Conservation (phyloP, 768 basidiomycete genomes). For the Tylopilus intermedius region DNA sequence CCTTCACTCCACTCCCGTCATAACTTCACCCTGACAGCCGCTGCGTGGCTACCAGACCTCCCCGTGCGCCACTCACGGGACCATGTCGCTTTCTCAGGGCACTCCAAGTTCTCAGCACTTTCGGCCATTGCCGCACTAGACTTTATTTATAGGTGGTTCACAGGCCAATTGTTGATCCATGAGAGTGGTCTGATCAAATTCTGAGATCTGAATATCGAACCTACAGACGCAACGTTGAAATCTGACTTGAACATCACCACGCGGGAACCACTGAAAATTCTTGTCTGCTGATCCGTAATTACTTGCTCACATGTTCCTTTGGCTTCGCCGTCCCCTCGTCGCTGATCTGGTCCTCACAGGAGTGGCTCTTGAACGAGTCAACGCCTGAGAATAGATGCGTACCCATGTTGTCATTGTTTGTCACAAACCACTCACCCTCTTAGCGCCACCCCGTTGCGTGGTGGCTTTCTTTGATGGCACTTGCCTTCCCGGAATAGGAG, state of each 20-base stretch:
- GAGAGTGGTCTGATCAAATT: not conserved
- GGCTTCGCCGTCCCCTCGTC: not conserved
- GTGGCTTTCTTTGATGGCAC: constrained; percentile 3
- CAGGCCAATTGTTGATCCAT: not conserved
- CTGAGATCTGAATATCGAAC: constrained; percentile 3
- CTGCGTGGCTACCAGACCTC: too few relatives aligned
- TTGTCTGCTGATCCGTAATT: not conserved
- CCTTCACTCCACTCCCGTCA: not conserved
- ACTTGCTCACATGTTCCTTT: not conserved
- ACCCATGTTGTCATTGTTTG: not conserved
- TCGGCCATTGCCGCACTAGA: not conserved
- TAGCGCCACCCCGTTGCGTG: constrained; percentile 1
- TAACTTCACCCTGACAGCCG: not conserved
- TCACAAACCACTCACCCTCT: constrained; percentile 7
- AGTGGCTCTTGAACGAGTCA: not conserved
- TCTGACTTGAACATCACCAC: not conserved
- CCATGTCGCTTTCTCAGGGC: too few relatives aligned
- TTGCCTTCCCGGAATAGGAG: constrained; percentile 7
- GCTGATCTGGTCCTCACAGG: not conserved
- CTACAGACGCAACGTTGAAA: not conserved
- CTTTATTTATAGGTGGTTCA: not conserved
- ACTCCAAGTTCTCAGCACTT: constrained; percentile 4
- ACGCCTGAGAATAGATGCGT: constrained; percentile 1
- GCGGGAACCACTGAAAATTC: not conserved
- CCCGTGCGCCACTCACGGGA: too few relatives aligned